Percentiles rank a stretch among this genome's conserved stretches.
phyloP scores from a whole-genome alignment of 805 yeast species.

The Jamesozyma hellenica region DNA sequence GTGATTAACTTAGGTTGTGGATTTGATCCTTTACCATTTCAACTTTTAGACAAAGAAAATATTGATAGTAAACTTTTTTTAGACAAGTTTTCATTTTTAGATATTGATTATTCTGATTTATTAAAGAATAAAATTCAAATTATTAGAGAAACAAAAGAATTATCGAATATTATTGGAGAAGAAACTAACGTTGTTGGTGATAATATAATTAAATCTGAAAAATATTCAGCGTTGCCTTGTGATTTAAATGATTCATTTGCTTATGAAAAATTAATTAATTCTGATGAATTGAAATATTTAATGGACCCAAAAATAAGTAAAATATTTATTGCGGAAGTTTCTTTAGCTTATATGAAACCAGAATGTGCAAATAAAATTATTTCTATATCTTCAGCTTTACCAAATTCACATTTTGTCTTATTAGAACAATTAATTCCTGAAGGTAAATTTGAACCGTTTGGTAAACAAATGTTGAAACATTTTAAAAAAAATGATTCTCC shows the following conservation, averaged over 20 bases:
- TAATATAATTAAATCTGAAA: conserved; percentile 29
- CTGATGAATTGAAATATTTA: conserved; percentile 9
- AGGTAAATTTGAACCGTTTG: conserved; percentile 55
- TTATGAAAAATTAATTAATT: too few species aligned
- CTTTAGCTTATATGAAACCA: conserved; percentile 70
- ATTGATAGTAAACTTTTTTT: conserved; percentile 21
- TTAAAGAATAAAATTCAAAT: conserved; percentile 44
- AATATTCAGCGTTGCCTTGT: conserved; percentile 55
- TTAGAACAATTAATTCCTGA: conserved; percentile 66
- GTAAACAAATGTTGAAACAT: conserved; percentile 64
- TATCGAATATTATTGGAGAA: conserved; percentile 37
- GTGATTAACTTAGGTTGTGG: conserved; percentile 76
- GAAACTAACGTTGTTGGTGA: conserved; percentile 13
- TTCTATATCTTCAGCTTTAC: conserved; percentile 33
- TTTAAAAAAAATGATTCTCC: conserved; percentile 60
- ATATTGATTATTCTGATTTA: conserved; percentile 67
- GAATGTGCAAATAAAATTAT: conserved; percentile 55
- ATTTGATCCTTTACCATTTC: conserved; percentile 53
- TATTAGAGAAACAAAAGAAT: conserved; percentile 40
- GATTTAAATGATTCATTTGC: conserved; percentile 42
- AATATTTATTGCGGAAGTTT: conserved; percentile 72
- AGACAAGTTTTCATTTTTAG: conserved; percentile 43
- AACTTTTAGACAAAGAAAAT: conserved; percentile 32
- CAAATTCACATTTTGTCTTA: conserved; percentile 49
- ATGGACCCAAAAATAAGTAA: conserved; percentile 30